A percentile compares a stretch with the other conserved stretches of the same genome.
Conservation (phyloP, 2,329 filamentous ascomycete species). For the Aaosphaeria arxii region DNA sequence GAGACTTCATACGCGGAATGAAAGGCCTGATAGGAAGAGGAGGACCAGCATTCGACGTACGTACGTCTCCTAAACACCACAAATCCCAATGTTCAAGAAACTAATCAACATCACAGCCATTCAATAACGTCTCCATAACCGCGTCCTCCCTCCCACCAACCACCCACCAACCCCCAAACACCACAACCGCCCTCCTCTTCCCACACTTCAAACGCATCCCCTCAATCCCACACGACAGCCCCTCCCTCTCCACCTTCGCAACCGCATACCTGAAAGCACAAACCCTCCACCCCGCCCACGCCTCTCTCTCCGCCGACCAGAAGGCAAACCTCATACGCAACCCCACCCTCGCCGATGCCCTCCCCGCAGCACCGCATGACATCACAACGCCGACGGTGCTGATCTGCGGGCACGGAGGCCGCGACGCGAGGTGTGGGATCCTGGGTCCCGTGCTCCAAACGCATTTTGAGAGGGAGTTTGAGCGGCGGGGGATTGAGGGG, state of each 20-base stretch:
- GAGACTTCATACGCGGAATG: conserved; percentile 64
- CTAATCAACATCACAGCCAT: conserved; percentile 59
- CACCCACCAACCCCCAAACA: conserved; percentile 47
- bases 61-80: conserved; percentile 14
- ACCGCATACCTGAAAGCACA: conserved; percentile 65
- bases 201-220: conserved; percentile 81
- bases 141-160: conserved; percentile 70
- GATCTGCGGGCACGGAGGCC: conserved; percentile 81
- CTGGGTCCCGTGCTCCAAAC: conserved; percentile 69
- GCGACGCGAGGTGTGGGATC: conserved; percentile 79
- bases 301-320: conserved; percentile 53
- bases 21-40: conserved; percentile 52
- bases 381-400: conserved; percentile 54
- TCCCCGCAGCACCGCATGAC: conserved; percentile 40
- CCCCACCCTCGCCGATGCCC: conserved; percentile 43
- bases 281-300: conserved; percentile 61
- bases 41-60: conserved; percentile 45
- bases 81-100: not conserved
- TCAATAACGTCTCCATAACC: conserved; percentile 74
- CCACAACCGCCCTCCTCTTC: conserved; percentile 63
- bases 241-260: conserved; percentile 55
- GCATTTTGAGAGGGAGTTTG: conserved; percentile 66
- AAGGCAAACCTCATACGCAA: conserved; percentile 45
- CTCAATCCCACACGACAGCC: conserved; percentile 62
- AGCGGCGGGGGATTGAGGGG: conserved; percentile 50